These are phyloP conservation scores for Acanthamoeba healyi DNA, from an alignment of 208 protist genomes.

Conservation along the genomic window DNA sequence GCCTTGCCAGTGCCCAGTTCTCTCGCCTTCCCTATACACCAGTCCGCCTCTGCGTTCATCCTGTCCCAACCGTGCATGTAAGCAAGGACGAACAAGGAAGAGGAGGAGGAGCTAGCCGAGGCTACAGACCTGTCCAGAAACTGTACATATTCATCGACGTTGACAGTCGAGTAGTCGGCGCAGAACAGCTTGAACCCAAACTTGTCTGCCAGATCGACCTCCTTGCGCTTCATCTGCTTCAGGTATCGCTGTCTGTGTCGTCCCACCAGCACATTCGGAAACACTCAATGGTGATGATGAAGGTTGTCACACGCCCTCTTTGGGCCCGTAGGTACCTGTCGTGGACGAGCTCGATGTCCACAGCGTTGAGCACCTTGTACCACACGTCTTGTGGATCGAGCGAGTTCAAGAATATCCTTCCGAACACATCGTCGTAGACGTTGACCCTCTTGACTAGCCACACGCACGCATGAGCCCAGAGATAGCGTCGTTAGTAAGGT, in stretches of 20 bases:
- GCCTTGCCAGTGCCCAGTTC: neutral
- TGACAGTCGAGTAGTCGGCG: slow-evolving; percentile 40
- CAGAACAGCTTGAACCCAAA: slow-evolving; percentile 25
- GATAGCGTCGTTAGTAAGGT: too few species aligned
- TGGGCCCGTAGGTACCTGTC: neutral
- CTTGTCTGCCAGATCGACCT: slow-evolving; percentile 1
- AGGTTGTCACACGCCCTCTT: too few species aligned
- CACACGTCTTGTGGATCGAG: neutral
- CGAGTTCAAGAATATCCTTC: slow-evolving; percentile 42
- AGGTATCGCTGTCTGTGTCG: neutral
- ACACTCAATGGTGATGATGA: too few species aligned
- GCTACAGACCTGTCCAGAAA: slow-evolving; percentile 13
- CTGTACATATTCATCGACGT: neutral
- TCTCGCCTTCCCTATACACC: neutral
- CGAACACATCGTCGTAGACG: slow-evolving; percentile 54
- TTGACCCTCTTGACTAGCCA: neutral
- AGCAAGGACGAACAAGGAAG: too few species aligned
- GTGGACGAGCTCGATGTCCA: slow-evolving; percentile 11
- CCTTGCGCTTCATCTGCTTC: slow-evolving; percentile 9
- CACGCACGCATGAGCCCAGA: too few species aligned
- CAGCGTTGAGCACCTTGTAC: neutral
- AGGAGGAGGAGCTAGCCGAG: neutral
- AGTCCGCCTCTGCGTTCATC: slow-evolving; percentile 13
- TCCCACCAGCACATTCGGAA: too few species aligned
- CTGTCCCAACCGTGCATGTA: neutral